Percentiles rank a stretch among this genome's conserved stretches.
Evolutionary conservation across 805 yeast genomes (phyloP).

Genomic region (Saccharomycopsis lassenensis): DNA sequence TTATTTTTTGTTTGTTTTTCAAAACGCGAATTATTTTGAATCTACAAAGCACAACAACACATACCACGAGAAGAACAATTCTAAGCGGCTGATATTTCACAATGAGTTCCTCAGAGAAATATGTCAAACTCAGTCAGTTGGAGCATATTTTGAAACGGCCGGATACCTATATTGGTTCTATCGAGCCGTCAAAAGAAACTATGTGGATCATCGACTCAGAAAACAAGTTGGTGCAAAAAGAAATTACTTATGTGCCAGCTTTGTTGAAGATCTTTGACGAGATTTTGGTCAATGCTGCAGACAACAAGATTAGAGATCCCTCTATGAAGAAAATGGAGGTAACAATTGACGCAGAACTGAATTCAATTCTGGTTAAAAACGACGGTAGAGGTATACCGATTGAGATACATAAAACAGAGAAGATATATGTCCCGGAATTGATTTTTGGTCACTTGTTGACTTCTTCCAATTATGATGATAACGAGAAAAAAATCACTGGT

Average conservation of each 20-base stretch:
- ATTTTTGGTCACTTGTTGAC: constrained; percentile 93
- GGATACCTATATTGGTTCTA: constrained; percentile 94
- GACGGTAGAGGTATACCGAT: constrained; percentile 95
- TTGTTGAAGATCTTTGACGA: constrained; percentile 94
- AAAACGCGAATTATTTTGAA: background rate
- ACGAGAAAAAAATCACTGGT: constrained; percentile 92
- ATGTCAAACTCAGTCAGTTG: constrained; percentile 87
- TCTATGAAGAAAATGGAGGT: constrained; percentile 80
- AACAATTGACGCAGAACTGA: constrained; percentile 63
- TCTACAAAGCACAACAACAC: background rate
- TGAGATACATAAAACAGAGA: constrained; percentile 84
- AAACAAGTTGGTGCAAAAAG: constrained; percentile 37
- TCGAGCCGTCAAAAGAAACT: constrained; percentile 65
- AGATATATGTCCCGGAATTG: constrained; percentile 89
- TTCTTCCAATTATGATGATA: constrained; percentile 91
- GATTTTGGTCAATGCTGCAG: constrained; percentile 96
- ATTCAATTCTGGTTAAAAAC: constrained; percentile 69
- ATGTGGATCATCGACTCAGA: constrained; percentile 82
- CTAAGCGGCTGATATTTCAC: no score
- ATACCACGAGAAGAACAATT: no score
- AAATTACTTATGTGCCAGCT: constrained; percentile 86
- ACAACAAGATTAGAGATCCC: constrained; percentile 92
- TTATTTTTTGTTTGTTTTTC: constrained; percentile 4
- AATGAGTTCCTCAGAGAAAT: constrained; percentile 48
- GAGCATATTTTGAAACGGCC: constrained; percentile 97